Evolutionary conservation across 1,284 basidiomycete species (phyloP).

Genomic region (Pseudomicrostroma phylloplanum): DNA sequence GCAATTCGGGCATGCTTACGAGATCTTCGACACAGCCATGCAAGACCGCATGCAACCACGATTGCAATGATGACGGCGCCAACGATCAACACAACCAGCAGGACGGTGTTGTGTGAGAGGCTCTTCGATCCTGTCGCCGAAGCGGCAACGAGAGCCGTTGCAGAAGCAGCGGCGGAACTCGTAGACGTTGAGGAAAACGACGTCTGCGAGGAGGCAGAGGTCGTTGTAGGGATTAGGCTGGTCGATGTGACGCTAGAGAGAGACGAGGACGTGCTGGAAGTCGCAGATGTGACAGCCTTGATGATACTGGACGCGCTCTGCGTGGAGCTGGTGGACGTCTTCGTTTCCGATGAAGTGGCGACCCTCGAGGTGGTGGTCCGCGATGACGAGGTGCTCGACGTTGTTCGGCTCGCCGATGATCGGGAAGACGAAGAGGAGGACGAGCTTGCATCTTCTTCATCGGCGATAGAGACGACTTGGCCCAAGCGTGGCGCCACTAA

Average conservation of each 20-base stretch:
- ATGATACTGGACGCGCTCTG: no score
- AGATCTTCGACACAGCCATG: slow-evolving; percentile 4
- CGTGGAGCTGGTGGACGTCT: no score
- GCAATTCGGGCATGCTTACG: background rate
- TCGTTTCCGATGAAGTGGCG: no score
- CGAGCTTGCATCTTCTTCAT: no score
- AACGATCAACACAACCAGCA: background rate
- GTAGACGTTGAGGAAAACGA: background rate
- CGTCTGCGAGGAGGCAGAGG: background rate
- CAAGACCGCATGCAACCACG: background rate
- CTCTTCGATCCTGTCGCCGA: background rate
- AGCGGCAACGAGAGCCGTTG: background rate
- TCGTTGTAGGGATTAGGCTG: background rate
- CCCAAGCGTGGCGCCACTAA: no score
- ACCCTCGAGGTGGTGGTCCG: no score
- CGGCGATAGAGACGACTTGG: no score
- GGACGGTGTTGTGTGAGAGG: background rate
- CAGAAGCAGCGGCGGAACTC: background rate
- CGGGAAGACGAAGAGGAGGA: no score
- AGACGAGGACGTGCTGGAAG: no score
- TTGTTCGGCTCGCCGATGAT: no score
- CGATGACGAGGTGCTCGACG: no score
- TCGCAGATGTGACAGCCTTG: no score
- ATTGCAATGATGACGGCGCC: background rate
- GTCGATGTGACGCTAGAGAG: background rate